phyloP scores from a whole-genome alignment of 345 rosid species.

The Citrus reticulata region DNA sequence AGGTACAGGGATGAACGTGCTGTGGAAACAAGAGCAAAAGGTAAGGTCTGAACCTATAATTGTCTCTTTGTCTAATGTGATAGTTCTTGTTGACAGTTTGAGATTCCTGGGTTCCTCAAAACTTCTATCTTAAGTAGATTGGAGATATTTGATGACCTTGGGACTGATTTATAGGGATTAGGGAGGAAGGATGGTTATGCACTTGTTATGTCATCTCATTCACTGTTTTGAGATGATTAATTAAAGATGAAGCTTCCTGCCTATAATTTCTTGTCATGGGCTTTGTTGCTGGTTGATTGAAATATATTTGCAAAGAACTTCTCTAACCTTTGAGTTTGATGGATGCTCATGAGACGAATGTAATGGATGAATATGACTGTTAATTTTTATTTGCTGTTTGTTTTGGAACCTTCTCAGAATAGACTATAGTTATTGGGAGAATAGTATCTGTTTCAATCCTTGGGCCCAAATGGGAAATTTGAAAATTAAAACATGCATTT shows the following conservation, averaged over 20 bases:
- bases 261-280: neutral
- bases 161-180: neutral
- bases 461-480: neutral
- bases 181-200: neutral
- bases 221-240: neutral
- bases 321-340: too few relatives aligned
- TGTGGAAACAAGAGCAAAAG: constrained; percentile 38
- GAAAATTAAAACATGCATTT: neutral
- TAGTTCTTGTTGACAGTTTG: neutral
- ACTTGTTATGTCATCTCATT: neutral
- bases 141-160: neutral
- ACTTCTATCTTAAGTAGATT: neutral
- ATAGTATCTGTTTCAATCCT: neutral
- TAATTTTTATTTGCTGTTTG: neutral
- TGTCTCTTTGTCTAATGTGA: neutral
- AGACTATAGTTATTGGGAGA: neutral
- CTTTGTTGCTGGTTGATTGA: neutral
- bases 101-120: neutral
- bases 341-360: neutral
- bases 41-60: constrained; percentile 33
- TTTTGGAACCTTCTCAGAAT: neutral
- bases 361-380: neutral
- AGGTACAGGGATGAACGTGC: constrained; percentile 85
- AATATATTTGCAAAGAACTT: neutral
- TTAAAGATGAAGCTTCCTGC: neutral